Base-by-base conservation (phyloP, 257 asterid species). In the Anisodus tanguticus region DNA sequence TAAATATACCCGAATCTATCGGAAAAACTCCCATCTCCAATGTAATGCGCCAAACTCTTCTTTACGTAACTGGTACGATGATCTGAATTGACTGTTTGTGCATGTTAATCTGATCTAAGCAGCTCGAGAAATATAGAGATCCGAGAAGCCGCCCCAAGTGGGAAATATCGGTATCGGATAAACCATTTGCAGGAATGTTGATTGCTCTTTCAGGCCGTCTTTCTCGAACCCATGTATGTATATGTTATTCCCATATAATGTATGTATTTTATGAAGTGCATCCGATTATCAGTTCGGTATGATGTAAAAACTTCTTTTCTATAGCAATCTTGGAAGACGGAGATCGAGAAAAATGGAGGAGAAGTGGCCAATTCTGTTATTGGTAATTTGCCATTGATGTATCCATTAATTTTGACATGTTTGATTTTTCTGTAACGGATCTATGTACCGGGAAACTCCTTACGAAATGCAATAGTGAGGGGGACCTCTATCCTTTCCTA, bases 311-410 rank as follows among this genome's bases (percentile, higher is more conserved):
- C 35, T 35, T 63, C 5, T 6, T 13, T 35, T 78, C 58, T 70
- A 80, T 31, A 96, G 99, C 98, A 96, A 92, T 88, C 91, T 82
- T 94, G 98, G 97, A 96, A 89, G 89, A 72, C 91, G 0, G 86
- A 92, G 88, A 94, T 94, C 51, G 97, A 96, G 90, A 93, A 91
- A 85, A 83, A 86, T 39, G 99, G 98, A 22, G 98, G 98, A 59
- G 85, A 91, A 81, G 95, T 94, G 43, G 84, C 93, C 10, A 93
- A 90, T 84, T 87, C 93, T 3, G 90, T 94, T n/a, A 90, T 90
- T 55, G 99, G 99, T 96, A 89, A n/a, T n/a, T n/a, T n/a, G n/a
- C n/a, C n/a, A n/a, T n/a, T n/a, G n/a, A n/a, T n/a, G 26, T 22
- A 22, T 22, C 26, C 26, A 22, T 22, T 22, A 22, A 22, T 22